Conservation (phyloP, 768 basidiomycete species). For the Cystobasidiopsis lactophilus region DNA sequence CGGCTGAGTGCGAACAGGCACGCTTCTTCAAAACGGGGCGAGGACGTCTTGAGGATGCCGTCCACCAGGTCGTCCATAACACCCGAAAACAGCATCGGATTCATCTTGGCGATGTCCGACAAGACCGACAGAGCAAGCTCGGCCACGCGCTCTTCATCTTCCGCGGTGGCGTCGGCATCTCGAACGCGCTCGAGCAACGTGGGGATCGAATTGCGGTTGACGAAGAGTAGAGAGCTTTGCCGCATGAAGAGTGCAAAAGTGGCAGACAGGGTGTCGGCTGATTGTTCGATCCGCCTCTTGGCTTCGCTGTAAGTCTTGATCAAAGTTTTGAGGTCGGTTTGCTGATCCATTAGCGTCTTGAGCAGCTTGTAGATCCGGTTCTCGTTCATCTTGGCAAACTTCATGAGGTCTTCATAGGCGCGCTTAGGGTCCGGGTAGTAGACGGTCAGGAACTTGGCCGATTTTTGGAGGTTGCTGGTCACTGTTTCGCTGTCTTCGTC, state of each 20-base stretch:
- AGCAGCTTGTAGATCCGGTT: constrained; percentile 62
- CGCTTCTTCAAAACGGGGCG: too few species aligned
- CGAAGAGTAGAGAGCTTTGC: constrained; percentile 42
- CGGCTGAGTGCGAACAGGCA: too few species aligned
- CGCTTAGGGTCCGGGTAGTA: constrained; percentile 38
- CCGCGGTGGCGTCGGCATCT: constrained; percentile 29
- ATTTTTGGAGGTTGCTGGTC: constrained; percentile 33
- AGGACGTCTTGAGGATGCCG: not conserved
- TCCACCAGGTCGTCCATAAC: not conserved
- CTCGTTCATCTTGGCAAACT: constrained; percentile 75
- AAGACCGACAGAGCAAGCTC: not conserved
- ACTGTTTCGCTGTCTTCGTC: constrained; percentile 56
- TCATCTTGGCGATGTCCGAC: not conserved
- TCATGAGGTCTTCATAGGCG: constrained; percentile 49
- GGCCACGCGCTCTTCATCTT: not conserved
- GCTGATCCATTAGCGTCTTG: constrained; percentile 57
- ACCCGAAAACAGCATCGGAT: not conserved
- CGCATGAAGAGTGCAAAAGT: constrained; percentile 56
- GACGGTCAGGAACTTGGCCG: constrained; percentile 37
- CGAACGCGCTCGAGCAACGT: constrained; percentile 43
- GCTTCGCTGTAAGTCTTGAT: constrained; percentile 71
- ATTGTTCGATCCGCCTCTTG: constrained; percentile 48
- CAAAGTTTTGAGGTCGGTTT: constrained; percentile 57
- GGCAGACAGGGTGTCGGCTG: constrained; percentile 35
- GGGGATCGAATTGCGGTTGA: constrained; percentile 71